A percentile compares a stretch with the other conserved stretches of the same genome.
Conservation (phyloP, 2,329 filamentous ascomycete genomes). For the Boeremia lycopersici region DNA sequence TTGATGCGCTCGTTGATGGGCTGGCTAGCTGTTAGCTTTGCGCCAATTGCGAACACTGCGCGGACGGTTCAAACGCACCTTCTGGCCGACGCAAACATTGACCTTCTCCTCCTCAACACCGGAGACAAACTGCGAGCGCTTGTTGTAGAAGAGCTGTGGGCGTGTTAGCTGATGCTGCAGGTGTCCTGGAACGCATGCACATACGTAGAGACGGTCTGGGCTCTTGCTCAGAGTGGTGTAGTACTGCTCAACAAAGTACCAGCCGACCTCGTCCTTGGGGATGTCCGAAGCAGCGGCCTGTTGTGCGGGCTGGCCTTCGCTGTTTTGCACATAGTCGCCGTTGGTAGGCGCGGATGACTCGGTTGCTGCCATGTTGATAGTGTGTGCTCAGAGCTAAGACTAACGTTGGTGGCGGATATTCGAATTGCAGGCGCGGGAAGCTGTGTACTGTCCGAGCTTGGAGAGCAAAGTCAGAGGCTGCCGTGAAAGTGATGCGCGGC, state of each 20-base stretch:
- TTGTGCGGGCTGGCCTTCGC: conserved; percentile 44
- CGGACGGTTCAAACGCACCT: conserved; percentile 62
- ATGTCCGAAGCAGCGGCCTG: conserved; percentile 51
- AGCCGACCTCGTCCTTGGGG: conserved; percentile 92
- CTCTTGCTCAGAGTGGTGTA: conserved; percentile 96
- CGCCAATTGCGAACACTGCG: not conserved
- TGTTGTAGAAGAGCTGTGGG: conserved; percentile 84
- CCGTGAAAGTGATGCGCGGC: conserved; percentile 8
- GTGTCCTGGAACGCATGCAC: conserved; percentile 19
- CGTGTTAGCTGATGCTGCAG: conserved; percentile 25
- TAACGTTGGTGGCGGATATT: not conserved
- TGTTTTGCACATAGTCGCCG: conserved; percentile 55
- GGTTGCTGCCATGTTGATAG: conserved; percentile 42
- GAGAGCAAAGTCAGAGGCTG: conserved; percentile 10
- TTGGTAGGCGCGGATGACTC: conserved; percentile 51
- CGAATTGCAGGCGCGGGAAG: conserved; percentile 13
- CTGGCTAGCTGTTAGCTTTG: conserved; percentile 53
- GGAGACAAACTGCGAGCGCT: conserved; percentile 92
- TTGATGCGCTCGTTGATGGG: conserved; percentile 94
- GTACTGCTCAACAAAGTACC: conserved; percentile 99
- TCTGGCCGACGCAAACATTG: conserved; percentile 83
- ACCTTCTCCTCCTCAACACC: conserved; percentile 89
- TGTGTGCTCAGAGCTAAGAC: conserved; percentile 15
- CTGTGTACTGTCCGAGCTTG: conserved; percentile 13
- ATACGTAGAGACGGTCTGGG: conserved; percentile 84